These are phyloP conservation scores for Salvia miltiorrhiza DNA, from an alignment of 257 asterid genomes.

Conservation along the genomic window DNA sequence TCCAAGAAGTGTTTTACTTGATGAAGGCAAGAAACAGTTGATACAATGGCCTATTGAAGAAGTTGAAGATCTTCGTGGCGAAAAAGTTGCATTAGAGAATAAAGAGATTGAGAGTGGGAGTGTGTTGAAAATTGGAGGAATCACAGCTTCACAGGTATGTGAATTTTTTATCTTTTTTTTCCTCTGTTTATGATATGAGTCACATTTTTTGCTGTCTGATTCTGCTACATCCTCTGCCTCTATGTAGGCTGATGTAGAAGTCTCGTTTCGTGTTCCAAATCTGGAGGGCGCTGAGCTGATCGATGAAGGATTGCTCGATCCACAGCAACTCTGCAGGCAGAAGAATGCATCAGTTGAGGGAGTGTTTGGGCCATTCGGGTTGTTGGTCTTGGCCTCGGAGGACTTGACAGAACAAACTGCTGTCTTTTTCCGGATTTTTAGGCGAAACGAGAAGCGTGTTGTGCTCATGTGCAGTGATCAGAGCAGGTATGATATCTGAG, in stretches of 20 bases:
- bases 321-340: constrained; percentile 32
- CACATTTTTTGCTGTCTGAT: not conserved
- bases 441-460: constrained; percentile 20
- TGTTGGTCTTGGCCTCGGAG: constrained; percentile 38
- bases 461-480: constrained; percentile 59
- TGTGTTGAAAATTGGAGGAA: constrained; percentile 22
- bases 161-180: not conserved
- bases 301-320: constrained; percentile 23
- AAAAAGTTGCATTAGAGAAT: constrained; percentile 17
- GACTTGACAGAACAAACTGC: constrained; percentile 45
- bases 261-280: constrained; percentile 19
- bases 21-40: constrained; percentile 27
- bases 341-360: constrained; percentile 31
- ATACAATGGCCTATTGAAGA: constrained; percentile 48
- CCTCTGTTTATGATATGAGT: too few relatives aligned
- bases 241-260: constrained; percentile 35
- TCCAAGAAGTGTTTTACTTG: constrained; percentile 41
- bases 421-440: constrained; percentile 41
- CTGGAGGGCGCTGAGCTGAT: constrained; percentile 30
- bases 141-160: constrained; percentile 37
- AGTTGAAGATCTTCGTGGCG: constrained; percentile 28
- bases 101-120: constrained; percentile 26
- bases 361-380: constrained; percentile 49
- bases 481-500: constrained; percentile 36
- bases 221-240: not conserved